Evolutionary conservation across 1,139 yeast genomes (phyloP), one percentile per base, ranked within the genome.

Genomic region (Hansenula anomala): DNA sequence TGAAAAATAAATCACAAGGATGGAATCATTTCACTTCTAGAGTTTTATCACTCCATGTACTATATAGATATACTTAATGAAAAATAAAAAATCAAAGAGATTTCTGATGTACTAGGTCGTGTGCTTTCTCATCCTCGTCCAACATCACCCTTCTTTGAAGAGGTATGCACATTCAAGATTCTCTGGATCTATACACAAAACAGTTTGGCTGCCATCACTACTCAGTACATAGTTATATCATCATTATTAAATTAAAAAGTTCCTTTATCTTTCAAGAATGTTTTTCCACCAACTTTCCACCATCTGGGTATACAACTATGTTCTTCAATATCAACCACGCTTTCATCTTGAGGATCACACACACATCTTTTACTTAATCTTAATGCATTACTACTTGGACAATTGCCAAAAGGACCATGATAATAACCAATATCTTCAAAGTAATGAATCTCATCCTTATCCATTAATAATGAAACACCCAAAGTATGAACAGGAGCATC

Each of bases 401-500:
- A 90, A 19, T 95, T 74, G 52, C 71, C 66, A 58, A 85, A 88
- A 1, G 98, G 98, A 2, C 74, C 67, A 63, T 92, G 97, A 51
- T 59, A 73, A 61, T 92, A 92, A 0, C 97, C 97, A 23, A 92
- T 73, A 54, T 89, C 96, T 47, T 89, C 95, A 59, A 92, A 90
- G 60, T 89, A 95, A 54, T 86, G 90, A 37, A 92, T 73, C 52
- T 82, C 78, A 33, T 75, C 60, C 44, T 70, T 76, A 54, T 85
- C 87, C 40, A 88, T 67, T 37, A 92, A 63, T 27, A 90, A 59
- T 2, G 80, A 63, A 6, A 81, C 75, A 0, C 80, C 97, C 26
- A 90, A 73, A 0, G 96, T 72, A 60, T 92, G 97, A 6, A 92
- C 95, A 0, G 98, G 97, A 0, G 97, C 97, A 64, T 92, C 98